These are phyloP conservation scores for Talaromyces sp. DNA, from an alignment of 2,329 filamentous ascomycete species.

Conservation along the genomic window DNA sequence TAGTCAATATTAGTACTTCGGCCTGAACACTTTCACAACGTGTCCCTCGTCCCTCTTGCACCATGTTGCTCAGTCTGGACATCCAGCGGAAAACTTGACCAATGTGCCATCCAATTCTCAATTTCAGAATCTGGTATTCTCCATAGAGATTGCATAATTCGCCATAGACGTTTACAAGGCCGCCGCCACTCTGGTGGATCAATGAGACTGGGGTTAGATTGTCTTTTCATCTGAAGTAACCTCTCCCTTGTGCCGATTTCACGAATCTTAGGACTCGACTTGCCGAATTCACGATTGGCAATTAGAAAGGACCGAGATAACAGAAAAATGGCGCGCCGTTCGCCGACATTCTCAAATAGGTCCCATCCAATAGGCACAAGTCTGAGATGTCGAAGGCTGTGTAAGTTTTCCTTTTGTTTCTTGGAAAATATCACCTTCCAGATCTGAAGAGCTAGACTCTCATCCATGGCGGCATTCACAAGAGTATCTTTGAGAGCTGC, in stretches of 20 bases:
- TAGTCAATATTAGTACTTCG: too few relatives aligned
- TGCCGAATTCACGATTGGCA: conserved; percentile 2
- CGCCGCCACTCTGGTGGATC: not conserved
- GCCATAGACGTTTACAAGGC: not conserved
- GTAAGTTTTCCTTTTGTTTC: not conserved
- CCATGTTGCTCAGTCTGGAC: too few relatives aligned
- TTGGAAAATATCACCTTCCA: conserved; percentile 3
- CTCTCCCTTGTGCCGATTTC: conserved; percentile 10
- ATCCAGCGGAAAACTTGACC: not conserved
- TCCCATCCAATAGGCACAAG: not conserved
- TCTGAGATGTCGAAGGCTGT: not conserved
- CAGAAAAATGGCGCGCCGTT: not conserved
- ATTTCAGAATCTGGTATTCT: not conserved
- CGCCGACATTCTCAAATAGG: not conserved
- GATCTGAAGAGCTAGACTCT: not conserved
- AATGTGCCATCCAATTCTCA: conserved; percentile 2
- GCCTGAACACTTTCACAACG: too few relatives aligned
- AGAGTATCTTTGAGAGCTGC: not conserved
- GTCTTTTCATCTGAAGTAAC: not conserved
- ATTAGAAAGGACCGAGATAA: conserved; percentile 6
- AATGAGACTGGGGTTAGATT: not conserved
- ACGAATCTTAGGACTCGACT: not conserved
- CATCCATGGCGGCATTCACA: conserved; percentile 10
- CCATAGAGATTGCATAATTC: conserved; percentile 7
- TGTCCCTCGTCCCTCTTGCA: too few relatives aligned